Percentiles rank a stretch among this genome's conserved stretches.
Conservation (phyloP, 2,329 filamentous ascomycete species). For the Cladosporium sp. region DNA sequence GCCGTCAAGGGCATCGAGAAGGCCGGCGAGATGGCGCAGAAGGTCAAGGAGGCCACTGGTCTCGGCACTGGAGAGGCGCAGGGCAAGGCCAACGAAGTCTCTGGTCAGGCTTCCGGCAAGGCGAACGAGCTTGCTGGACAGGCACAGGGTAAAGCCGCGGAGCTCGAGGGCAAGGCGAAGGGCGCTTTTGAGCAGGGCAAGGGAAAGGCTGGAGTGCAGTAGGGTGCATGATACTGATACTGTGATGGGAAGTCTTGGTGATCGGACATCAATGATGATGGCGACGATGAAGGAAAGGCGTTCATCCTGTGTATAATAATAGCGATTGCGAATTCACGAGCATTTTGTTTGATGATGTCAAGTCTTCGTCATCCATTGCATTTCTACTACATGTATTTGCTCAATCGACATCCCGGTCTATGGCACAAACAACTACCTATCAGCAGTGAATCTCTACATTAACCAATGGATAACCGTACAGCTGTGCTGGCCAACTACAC, state of each 20-base stretch:
- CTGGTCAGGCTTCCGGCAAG: constrained; percentile 41
- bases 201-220: constrained; percentile 37
- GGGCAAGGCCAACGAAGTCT: constrained; percentile 42
- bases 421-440: not conserved
- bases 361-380: not conserved
- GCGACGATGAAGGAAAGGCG: not conserved
- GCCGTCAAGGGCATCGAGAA: constrained; percentile 64
- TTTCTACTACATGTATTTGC: not conserved
- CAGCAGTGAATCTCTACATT: not conserved
- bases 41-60: constrained; percentile 42
- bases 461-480: not conserved
- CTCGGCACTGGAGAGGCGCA: constrained; percentile 39
- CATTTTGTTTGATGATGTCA: no score
- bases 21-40: constrained; percentile 56
- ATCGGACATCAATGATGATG: not conserved
- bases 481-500: not conserved
- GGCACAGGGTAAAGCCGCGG: constrained; percentile 44
- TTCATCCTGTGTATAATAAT: not conserved
- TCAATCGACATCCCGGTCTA: not conserved
- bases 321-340: not conserved
- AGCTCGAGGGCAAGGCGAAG: constrained; percentile 47
- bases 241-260: not conserved
- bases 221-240: not conserved
- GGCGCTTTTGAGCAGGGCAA: constrained; percentile 45
- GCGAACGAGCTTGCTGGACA: constrained; percentile 42